A percentile compares a stretch with the other conserved stretches of the same genome.
Evolutionary conservation across 2,329 filamentous ascomycete species (phyloP).

Genomic region (Colletotrichum limetticola): DNA sequence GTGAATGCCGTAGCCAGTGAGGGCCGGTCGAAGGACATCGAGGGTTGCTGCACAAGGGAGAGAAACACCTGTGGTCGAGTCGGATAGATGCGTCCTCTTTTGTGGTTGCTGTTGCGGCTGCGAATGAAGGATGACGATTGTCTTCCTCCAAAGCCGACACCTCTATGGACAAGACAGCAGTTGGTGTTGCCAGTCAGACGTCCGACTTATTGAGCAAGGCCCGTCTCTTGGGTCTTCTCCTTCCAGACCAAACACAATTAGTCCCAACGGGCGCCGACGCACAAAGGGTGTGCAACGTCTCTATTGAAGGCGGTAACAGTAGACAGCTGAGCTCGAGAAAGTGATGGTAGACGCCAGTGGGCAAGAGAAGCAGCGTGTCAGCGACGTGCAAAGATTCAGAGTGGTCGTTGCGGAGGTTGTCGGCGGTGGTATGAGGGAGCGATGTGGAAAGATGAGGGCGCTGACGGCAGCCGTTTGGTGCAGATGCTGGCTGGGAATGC

Average conservation of each 20-base stretch:
- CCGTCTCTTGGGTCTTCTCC: conserved; percentile 6
- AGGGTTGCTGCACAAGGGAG: conserved; percentile 1
- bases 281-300: conserved; percentile 16
- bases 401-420: neutral
- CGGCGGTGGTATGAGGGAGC: conserved; percentile 3
- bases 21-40: conserved; percentile 24
- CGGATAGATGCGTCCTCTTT: conserved; percentile 7
- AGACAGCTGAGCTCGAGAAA: neutral
- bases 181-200: neutral
- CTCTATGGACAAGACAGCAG: neutral
- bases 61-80: conserved; percentile 7
- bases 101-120: conserved; percentile 18
- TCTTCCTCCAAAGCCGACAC: neutral
- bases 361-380: neutral
- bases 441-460: conserved; percentile 7
- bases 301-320: neutral
- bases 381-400: neutral
- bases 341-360: neutral
- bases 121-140: neutral
- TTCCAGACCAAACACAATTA: conserved; percentile 1
- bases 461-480: neutral
- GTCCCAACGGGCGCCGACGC: conserved; percentile 4
- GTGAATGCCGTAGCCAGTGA: conserved; percentile 25
- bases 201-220: neutral
- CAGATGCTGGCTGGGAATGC: conserved; percentile 23